Percentiles rank a stretch among this genome's conserved stretches.
Conservation (phyloP, 768 basidiomycete species). For the Kwoniella sp. region DNA sequence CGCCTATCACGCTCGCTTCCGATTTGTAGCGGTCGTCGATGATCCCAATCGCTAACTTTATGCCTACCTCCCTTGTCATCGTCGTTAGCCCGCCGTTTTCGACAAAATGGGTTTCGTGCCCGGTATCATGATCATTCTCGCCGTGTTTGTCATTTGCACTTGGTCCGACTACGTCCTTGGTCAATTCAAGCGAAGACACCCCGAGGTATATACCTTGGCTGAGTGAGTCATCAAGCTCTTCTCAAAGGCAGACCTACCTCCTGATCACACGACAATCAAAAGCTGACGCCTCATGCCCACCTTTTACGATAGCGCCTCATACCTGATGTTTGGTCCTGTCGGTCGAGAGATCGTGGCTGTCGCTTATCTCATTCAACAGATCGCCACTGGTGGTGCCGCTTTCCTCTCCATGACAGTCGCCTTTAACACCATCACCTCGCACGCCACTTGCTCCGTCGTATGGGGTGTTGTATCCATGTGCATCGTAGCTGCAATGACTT, state of each 20-base stretch:
- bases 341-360: constrained; percentile 40
- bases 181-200: constrained; percentile 48
- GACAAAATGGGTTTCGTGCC: constrained; percentile 23
- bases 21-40: neutral
- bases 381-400: constrained; percentile 27
- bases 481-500: constrained; percentile 37
- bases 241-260: neutral
- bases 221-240: constrained; percentile 13
- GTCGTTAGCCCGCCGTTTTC: constrained; percentile 25
- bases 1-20: neutral
- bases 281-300: neutral
- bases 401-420: constrained; percentile 55
- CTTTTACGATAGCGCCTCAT: constrained; percentile 26
- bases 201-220: constrained; percentile 41
- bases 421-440: constrained; percentile 53
- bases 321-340: constrained; percentile 35
- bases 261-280: neutral
- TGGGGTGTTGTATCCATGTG: constrained; percentile 53
- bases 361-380: constrained; percentile 6
- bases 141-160: constrained; percentile 35
- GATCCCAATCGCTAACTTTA: neutral
- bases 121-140: constrained; percentile 29
- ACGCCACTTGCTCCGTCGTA: constrained; percentile 56
- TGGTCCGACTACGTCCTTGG: constrained; percentile 43
- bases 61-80: neutral